Evolutionary conservation across 129 eudicot species (phyloP), one percentile per base, ranked within the genome.

Genomic region (Escallonia herrerae): DNA sequence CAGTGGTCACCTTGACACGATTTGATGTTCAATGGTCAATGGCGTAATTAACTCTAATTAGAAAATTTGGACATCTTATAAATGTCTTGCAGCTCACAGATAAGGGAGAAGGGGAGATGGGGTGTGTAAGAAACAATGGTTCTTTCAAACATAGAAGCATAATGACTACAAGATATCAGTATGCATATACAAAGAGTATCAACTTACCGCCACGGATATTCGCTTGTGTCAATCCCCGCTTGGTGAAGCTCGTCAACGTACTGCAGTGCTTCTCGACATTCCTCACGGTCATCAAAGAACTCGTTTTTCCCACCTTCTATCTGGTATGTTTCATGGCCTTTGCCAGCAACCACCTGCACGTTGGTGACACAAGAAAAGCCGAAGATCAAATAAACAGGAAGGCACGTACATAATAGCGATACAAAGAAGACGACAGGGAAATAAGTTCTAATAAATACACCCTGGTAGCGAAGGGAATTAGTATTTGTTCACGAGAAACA

Each of bases 151-250:
- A 45, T 38, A 10, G 38, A 6, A 56, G 7, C 40, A n/a, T 5
- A 40, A 13, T 43, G 40, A 58, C 43, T 53, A 69, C 13, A 52
- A 22, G 55, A 39, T 47, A 46, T 38, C 45, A 62, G 13, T 56
- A 44, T 22, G 43, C 66, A 43, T 43, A n/a, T 10, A 64, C 14
- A 37, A 58, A 56, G 40, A 15, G 58, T 63, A 42, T 47, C 40
- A 59, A 62, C 72, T 64, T 79, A 91, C 97, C 97, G 72, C 97
- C 97, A 91, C 65, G 97, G 97, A 59, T 76, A 87, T 85, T 91
- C 98, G 77, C 96, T 93, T 6, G 99, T 93, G 82, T 93, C 99
- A 55, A 93, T 93, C 52, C 99, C 99, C 11, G 95, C 91, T 74
- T 83, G 95, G 82, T 93, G 99, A 63, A 93, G 87, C 76, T 88